Percentiles rank a stretch among this genome's conserved stretches.
These are phyloP conservation scores for Epichloe festucae DNA, from an alignment of 2,329 filamentous ascomycete species.

Conservation along the genomic window DNA sequence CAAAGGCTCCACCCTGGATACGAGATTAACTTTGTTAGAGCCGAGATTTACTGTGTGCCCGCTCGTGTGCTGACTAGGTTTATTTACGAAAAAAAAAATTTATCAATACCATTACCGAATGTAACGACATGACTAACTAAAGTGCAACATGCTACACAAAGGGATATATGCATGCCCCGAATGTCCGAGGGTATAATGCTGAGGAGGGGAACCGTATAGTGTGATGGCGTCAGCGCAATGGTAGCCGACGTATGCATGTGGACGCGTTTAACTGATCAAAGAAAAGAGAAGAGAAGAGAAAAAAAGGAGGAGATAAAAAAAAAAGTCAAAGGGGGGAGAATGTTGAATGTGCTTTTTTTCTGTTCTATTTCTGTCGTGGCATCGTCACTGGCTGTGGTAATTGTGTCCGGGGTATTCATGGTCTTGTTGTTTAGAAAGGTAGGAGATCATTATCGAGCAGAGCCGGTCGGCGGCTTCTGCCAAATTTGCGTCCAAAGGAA, in stretches of 20 bases:
- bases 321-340: not conserved
- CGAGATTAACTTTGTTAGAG: too few species aligned
- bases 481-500: slow-evolving; percentile 1
- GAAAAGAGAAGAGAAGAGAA: too few species aligned
- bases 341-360: not conserved
- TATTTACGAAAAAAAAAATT: not conserved
- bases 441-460: slow-evolving; percentile 10
- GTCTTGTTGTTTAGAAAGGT: slow-evolving; percentile 9
- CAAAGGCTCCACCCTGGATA: too few species aligned
- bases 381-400: not conserved
- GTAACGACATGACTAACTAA: not conserved
- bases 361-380: not conserved
- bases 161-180: not conserved
- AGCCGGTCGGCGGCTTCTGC: slow-evolving; percentile 2
- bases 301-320: too few species aligned
- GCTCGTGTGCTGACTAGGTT: not conserved
- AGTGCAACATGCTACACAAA: not conserved
- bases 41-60: too few species aligned
- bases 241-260: not conserved
- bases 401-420: not conserved
- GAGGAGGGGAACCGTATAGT: not conserved
- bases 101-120: not conserved
- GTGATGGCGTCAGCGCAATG: not conserved
- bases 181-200: not conserved
- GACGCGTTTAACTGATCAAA: not conserved